Conservation (phyloP, 108 stramenopile species). For the Nannochloropsis granulata region DNA sequence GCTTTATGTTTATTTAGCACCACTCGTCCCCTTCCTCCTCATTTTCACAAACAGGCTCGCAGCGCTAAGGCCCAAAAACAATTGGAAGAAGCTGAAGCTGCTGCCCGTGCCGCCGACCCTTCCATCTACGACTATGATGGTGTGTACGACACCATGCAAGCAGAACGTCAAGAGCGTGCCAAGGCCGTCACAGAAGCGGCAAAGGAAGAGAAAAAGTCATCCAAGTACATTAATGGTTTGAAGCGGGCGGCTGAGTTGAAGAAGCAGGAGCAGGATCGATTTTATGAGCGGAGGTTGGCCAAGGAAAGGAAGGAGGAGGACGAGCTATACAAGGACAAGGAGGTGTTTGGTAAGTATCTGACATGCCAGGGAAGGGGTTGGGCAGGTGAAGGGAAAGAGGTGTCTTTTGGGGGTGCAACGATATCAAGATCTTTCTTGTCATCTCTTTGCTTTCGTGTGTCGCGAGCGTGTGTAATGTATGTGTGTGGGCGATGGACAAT, state of each 20-base stretch:
- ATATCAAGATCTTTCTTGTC: too few relatives aligned
- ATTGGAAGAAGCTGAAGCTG: background rate
- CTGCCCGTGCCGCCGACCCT: slow-evolving; percentile 13
- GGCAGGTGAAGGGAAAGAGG: background rate
- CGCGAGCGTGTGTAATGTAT: too few relatives aligned
- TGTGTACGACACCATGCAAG: slow-evolving; percentile 29
- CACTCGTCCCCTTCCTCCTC: too few relatives aligned
- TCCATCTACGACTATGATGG: slow-evolving; percentile 36
- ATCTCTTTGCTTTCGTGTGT: too few relatives aligned
- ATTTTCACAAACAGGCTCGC: background rate
- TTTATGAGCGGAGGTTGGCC: slow-evolving; percentile 31
- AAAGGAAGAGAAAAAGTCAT: slow-evolving; percentile 24
- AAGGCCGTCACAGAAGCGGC: background rate
- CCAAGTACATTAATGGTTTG: slow-evolving; percentile 30
- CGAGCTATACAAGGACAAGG: background rate
- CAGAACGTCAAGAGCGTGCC: background rate
- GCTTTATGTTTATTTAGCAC: too few relatives aligned
- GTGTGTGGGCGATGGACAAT: too few relatives aligned
- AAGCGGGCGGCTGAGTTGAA: slow-evolving; percentile 26
- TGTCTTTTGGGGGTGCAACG: background rate
- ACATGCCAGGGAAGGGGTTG: background rate
- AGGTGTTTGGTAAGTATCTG: background rate
- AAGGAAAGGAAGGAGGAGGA: slow-evolving; percentile 38
- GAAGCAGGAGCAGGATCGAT: slow-evolving; percentile 24
- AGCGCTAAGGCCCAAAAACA: background rate